Percentiles rank a stretch among this genome's conserved stretches.
Evolutionary conservation across 2,329 filamentous ascomycete genomes (phyloP).

Genomic region (Arthroderma sp.): DNA sequence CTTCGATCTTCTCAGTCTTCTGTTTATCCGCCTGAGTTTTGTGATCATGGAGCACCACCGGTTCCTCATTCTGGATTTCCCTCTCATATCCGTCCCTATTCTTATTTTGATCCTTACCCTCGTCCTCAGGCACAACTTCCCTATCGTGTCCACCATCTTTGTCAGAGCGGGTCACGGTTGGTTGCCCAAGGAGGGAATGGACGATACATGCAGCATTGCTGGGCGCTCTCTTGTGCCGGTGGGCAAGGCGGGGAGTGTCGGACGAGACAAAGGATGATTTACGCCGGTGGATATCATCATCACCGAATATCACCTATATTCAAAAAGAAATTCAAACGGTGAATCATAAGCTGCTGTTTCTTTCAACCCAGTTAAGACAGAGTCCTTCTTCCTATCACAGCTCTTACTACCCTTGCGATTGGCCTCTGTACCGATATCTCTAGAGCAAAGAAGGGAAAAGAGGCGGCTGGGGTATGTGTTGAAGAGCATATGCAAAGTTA

Average conservation of each 20-base stretch:
- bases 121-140: background rate
- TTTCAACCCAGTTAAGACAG: too few species aligned
- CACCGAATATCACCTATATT: slow-evolving; percentile 31
- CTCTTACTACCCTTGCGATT: too few species aligned
- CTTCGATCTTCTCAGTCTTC: too few species aligned
- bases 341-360: too few species aligned
- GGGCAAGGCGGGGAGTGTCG: slow-evolving; percentile 27
- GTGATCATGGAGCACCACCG: too few species aligned
- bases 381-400: too few species aligned
- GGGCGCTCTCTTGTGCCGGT: slow-evolving; percentile 22
- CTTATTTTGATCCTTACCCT: background rate
- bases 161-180: slow-evolving; percentile 13
- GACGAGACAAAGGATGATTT: slow-evolving; percentile 45
- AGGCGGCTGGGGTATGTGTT: too few species aligned
- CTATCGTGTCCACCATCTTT: slow-evolving; percentile 13
- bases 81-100: background rate
- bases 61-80: background rate
- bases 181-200: slow-evolving; percentile 42
- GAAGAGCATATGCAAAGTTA: too few species aligned
- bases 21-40: too few species aligned
- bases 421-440: too few species aligned
- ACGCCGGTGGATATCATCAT: slow-evolving; percentile 39
- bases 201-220: slow-evolving; percentile 39
- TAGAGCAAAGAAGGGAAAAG: too few species aligned
- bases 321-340: slow-evolving; percentile 1